Evolutionary conservation across 495 filamentous ascomycete genomes (phyloP), one percentile per base, ranked within the genome.

Genomic region (Saxophila tyrrhenica): DNA sequence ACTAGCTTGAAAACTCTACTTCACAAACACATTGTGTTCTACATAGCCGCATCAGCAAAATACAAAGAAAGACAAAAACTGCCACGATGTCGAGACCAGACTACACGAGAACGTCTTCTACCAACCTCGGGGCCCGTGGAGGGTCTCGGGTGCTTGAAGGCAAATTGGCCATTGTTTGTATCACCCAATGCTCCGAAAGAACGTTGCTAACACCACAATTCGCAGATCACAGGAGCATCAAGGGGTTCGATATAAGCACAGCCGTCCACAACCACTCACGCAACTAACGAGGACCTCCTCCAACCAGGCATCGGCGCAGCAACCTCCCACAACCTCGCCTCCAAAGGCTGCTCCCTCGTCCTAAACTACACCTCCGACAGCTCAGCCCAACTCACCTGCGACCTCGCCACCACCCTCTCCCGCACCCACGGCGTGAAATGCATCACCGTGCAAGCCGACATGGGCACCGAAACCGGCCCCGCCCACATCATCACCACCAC

Each of bases 241-340:
- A 59, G 68, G 58, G 68, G 68, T 68, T 55, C 22, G 15, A 11
- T 17, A 3, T 22, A 25, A 25, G 25, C 21, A 39, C 10, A n/a
- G 8, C 51, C 29, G 13, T 25, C 39, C 19, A 16, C 24, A 48
- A 48, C 25, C 1, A 17, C 17, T 55, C 25, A 38, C 0, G 21
- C 25, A 8, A 25, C 35, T 21, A n/a, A n/a, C n/a, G n/a, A n/a
- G n/a, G n/a, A 35, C 29, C 29, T 13, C 5, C 13, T 35, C 29
- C 29, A 5, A 35, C 29, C 29, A 94, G 89, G 89, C 59, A 94
- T 95, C 64, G 89, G 89, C 48, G 85, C 81, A 53, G 84, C 85
- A n/a, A 88, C 90, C 60, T 83, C 81, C 38, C 77, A 75, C 48
- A 91, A 92, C 61, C 67, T 72, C 25, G 69, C 69, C 46, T 57